Base-by-base conservation (phyloP, 2,329 filamentous ascomycete species). In the Phaeophleospora eucalypticola region DNA sequence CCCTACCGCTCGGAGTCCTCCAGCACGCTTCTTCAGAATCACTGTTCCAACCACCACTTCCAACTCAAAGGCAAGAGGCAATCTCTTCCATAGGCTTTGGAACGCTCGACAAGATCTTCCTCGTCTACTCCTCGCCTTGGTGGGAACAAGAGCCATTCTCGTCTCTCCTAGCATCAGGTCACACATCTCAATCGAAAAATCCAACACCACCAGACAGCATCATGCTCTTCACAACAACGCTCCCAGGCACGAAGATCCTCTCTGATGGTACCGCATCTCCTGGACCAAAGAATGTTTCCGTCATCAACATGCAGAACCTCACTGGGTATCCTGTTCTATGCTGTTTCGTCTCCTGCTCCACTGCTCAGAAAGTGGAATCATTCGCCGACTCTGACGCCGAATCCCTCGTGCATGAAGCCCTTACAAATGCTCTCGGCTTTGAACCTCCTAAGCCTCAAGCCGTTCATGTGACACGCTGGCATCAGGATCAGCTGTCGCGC, bases 61-160 rank as follows among this genome's bases (percentile, higher is more conserved):
- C 57, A n/a, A 8, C 20, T 4, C 42, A 50, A 17, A 57, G 54
- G 41, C 40, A 35, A 17, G 32, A 51, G 24, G 49, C 54, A 3
- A 48, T 58, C 18, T 15, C 32, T 4, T 46, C 35, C 17, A 48
- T 60, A n/a, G 58, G 56, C 1, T 58, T 54, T 29, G 58, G 58
- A 19, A 58, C 54, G 4, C 46, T 60, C n/a, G 54, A 60, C 41
- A 60, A 60, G 44, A 49, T 60, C 20, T 46, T 60, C 29, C 43
- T 60, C 2, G 49, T 57, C 12, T 60, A 57, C 40, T n/a, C 43
- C 4, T 9, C 42, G 9, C 38, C 54, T 2, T 60, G 58, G 58
- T 60, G 58, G 58, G 39, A 17, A 9, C 36, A 51, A n/a, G 51
- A 57, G 36, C 54, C 58, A 1, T 60, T 47, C 41, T 36, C 38